A percentile compares a stretch with the other conserved stretches of the same genome.
Conservation (phyloP, 345 rosid species). For the Cochlearia excelsa region DNA sequence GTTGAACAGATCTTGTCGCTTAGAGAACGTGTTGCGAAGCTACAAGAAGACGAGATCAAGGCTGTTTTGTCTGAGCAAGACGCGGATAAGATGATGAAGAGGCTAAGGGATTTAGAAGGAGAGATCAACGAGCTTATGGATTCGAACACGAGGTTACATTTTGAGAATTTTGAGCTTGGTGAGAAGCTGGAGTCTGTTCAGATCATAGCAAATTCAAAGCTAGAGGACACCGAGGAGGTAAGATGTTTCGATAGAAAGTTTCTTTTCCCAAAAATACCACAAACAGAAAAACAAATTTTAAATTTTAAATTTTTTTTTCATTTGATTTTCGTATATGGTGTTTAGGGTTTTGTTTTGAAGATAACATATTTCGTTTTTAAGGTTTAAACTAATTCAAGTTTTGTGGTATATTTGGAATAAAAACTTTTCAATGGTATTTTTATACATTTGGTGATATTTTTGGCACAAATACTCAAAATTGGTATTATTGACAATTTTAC, state of each 20-base stretch:
- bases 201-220: constrained; percentile 50
- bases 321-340: too few species aligned
- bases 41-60: constrained; percentile 60
- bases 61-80: constrained; percentile 37
- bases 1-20: constrained; percentile 62
- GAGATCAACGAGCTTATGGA: constrained; percentile 67
- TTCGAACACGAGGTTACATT: constrained; percentile 49
- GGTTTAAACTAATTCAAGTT: too few species aligned
- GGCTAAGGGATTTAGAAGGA: constrained; percentile 53
- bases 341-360: too few species aligned
- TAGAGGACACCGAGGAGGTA: constrained; percentile 66
- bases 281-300: too few species aligned
- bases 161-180: constrained; percentile 59
- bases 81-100: constrained; percentile 41
- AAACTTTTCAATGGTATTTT: too few species aligned
- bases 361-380: too few species aligned
- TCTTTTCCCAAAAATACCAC: neutral
- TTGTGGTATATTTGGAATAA: too few species aligned
- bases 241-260: too few species aligned
- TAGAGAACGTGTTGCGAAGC: constrained; percentile 51
- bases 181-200: constrained; percentile 57
- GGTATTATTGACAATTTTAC: too few species aligned
- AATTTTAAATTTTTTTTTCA: neutral
- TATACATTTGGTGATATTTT: too few species aligned
- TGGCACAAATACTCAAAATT: too few species aligned